A percentile compares a stretch with the other conserved stretches of the same genome.
Evolutionary conservation across 1,139 yeast genomes (phyloP).

Genomic region (Kazachstania sp.): DNA sequence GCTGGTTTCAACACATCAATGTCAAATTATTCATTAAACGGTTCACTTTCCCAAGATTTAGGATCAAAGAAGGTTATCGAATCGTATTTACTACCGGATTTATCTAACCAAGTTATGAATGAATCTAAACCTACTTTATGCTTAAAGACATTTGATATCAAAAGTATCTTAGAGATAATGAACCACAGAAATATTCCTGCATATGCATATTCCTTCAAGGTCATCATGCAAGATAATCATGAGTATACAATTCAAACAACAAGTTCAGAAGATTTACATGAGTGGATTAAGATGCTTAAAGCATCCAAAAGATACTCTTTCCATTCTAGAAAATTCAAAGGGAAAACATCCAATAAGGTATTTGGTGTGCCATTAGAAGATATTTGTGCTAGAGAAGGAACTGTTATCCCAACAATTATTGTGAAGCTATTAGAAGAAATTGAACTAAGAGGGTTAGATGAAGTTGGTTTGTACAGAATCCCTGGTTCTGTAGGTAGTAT

Average conservation of each 20-base stretch:
- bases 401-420: constrained; percentile 57
- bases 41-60: constrained; percentile 18
- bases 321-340: constrained; percentile 33
- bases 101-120: constrained; percentile 36
- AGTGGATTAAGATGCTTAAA: constrained; percentile 54
- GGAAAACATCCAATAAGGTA: constrained; percentile 40
- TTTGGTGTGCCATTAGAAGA: constrained; percentile 85
- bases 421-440: constrained; percentile 60
- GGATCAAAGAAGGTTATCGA: constrained; percentile 38
- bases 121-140: constrained; percentile 48
- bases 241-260: constrained; percentile 66
- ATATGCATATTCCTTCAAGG: constrained; percentile 43
- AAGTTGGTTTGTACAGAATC: constrained; percentile 86
- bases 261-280: constrained; percentile 54
- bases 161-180: constrained; percentile 35
- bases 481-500: constrained; percentile 83
- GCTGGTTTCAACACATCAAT: constrained; percentile 34
- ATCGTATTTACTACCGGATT: constrained; percentile 53
- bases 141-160: constrained; percentile 50
- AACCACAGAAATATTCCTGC: constrained; percentile 30
- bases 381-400: constrained; percentile 64
- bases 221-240: constrained; percentile 45
- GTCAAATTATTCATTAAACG: constrained; percentile 33
- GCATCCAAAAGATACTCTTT: constrained; percentile 38
- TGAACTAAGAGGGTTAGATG: constrained; percentile 77